These are phyloP conservation scores for Nakataea oryzae DNA, from an alignment of 2,329 filamentous ascomycete genomes.

Conservation along the genomic window DNA sequence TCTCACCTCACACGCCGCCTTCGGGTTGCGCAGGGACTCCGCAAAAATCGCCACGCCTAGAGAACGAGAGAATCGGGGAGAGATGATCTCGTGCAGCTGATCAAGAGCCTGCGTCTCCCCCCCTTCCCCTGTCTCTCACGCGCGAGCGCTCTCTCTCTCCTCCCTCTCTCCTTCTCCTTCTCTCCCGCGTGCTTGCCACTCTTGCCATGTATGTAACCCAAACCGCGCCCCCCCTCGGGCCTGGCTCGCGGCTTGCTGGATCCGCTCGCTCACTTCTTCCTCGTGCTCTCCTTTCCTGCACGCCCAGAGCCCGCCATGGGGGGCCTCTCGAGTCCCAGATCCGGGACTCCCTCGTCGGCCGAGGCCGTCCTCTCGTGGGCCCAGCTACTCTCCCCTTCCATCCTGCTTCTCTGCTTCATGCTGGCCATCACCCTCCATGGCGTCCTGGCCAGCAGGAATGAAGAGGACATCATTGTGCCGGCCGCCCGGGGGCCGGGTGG, in stretches of 20 bases:
- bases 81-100: constrained; percentile 3
- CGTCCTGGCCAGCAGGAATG: constrained; percentile 37
- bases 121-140: not conserved
- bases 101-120: not conserved
- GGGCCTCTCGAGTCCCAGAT: not conserved
- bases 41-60: not conserved
- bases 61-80: not conserved
- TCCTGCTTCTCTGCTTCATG: constrained; percentile 43
- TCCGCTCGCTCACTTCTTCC: not conserved
- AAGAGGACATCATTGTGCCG: constrained; percentile 34
- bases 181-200: constrained; percentile 2
- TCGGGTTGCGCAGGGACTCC: not conserved
- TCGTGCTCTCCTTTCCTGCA: not conserved
- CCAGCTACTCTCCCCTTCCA: constrained; percentile 39
- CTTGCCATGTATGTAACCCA: constrained; percentile 6
- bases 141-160: not conserved
- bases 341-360: constrained; percentile 16
- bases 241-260: not conserved
- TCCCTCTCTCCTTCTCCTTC: not conserved
- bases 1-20: not conserved
- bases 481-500: constrained; percentile 69
- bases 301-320: not conserved
- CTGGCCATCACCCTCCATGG: constrained; percentile 40
- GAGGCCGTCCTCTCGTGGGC: constrained; percentile 33
- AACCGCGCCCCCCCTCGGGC: not conserved